Evolutionary conservation across 2,329 filamentous ascomycete species (phyloP), one percentile per base, ranked within the genome.

Genomic region (Exophiala sp.): DNA sequence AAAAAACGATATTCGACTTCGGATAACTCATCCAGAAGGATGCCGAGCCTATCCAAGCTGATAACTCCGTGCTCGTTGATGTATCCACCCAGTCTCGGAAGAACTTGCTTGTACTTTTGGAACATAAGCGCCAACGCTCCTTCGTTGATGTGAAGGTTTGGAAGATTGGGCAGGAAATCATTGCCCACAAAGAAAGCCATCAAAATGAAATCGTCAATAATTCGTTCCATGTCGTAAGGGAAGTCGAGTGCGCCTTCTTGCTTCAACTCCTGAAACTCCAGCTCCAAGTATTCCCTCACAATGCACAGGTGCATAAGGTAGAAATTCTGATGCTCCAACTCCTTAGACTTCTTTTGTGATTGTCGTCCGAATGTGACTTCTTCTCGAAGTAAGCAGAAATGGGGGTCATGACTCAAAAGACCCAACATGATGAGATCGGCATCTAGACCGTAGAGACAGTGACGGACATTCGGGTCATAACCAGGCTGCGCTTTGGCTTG

Each of bases 101-200:
- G 77, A 35, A 96, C 85, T 44, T 87, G 81, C 72, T 97, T 97
- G 79, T 99, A 99, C 56, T 96, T 85, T 67, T 88, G 87, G 71
- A 99, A 99, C 94, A 99, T 99, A 68, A 94, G 86, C 20, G 92
- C 89, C 71, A 99, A 76, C 18, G 95, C 94, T 61, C 94, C 95
- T 72, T 99, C 95, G 72, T 99, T 99, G 73, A 99, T 99, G 72
- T 99, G 94, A 61, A 99, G 75, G 67, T 95, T 89, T 4, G 95
- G 95, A 54, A 99, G 79, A 72, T 99, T 96, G 2, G 94, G 94
- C 71, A 99, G 81, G 75, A 99, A 99, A 81, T 99, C 94, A 72
- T 99, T 99, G 69, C 94, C 94, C 65, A 99, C 90, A 71, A 99
- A 99, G 76, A 99, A 99, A 44, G 91, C 92, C 91, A 99, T 96